These are phyloP conservation scores for Pontederia crassipes DNA, from an alignment of 176 grass and related monocot genomes.

Conservation along the genomic window DNA sequence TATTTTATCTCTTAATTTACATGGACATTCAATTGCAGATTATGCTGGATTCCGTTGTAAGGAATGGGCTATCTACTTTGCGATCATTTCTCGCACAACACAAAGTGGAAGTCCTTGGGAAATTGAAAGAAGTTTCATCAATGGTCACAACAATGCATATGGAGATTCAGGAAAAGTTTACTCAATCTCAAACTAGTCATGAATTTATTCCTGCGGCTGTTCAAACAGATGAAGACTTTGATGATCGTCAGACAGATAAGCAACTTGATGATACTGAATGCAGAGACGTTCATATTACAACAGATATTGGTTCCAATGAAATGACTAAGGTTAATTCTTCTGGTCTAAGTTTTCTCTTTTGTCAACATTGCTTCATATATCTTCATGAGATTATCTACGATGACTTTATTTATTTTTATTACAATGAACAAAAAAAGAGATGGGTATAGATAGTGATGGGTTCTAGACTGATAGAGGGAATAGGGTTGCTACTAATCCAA, in stretches of 20 bases:
- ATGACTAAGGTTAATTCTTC: slow-evolving; percentile 35
- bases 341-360: slow-evolving; percentile 1
- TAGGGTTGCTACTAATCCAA: no score
- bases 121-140: slow-evolving; percentile 70
- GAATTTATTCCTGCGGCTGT: slow-evolving; percentile 22
- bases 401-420: no score
- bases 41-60: slow-evolving; percentile 43
- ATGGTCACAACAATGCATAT: slow-evolving; percentile 29
- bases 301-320: slow-evolving; percentile 24
- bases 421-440: not conserved
- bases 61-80: slow-evolving; percentile 40
- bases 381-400: not conserved
- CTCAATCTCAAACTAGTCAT: slow-evolving; percentile 26
- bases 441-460: no score
- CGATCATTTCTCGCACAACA: slow-evolving; percentile 30
- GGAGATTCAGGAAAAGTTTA: slow-evolving; percentile 53
- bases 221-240: slow-evolving; percentile 27
- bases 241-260: slow-evolving; percentile 29
- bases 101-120: slow-evolving; percentile 55
- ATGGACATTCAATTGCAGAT: slow-evolving; percentile 33
- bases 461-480: no score
- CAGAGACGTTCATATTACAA: slow-evolving; percentile 76
- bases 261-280: slow-evolving; percentile 47
- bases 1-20: slow-evolving; percentile 10
- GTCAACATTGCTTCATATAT: not conserved